Evolutionary conservation across 176 grass and related monocot genomes (phyloP).

Genomic region (Carex myosuroides): DNA sequence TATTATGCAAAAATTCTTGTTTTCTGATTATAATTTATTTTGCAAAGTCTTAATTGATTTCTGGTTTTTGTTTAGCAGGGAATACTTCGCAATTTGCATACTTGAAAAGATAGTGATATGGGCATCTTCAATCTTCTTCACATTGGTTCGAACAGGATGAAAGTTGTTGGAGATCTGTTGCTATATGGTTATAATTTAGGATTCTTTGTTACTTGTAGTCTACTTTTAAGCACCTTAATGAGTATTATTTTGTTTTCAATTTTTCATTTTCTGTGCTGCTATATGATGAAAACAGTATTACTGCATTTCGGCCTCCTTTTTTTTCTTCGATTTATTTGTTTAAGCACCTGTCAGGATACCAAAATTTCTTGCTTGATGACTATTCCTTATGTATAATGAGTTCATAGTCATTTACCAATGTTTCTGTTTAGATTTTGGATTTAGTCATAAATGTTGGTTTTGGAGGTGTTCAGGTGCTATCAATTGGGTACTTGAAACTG

Average conservation of each 20-base stretch:
- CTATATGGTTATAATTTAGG: constrained; percentile 16
- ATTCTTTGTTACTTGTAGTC: constrained; percentile 18
- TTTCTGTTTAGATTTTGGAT: constrained; percentile 1
- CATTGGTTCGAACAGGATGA: constrained; percentile 22
- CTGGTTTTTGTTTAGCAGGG: constrained; percentile 11
- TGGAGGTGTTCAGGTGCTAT: background rate
- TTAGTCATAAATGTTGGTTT: background rate
- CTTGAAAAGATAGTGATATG: constrained; percentile 2
- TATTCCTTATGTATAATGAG: constrained; percentile 18
- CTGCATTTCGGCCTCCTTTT: background rate
- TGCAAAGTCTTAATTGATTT: background rate
- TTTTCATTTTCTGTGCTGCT: background rate
- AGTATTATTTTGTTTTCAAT: constrained; percentile 5
- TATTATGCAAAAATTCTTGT: background rate
- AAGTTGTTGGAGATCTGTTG: constrained; percentile 6
- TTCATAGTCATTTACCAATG: background rate
- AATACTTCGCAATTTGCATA: background rate
- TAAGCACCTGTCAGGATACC: constrained; percentile 7
- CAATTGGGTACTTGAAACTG: background rate
- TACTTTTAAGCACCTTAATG: constrained; percentile 18
- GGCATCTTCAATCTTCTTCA: constrained; percentile 16
- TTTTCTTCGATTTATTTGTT: background rate
- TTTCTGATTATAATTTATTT: background rate
- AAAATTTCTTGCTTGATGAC: background rate
- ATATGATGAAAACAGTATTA: constrained; percentile 16